Evolutionary conservation across 305 asterid species (phyloP), one percentile per base, ranked within the genome.

Genomic region (Fraxinus nigra): DNA sequence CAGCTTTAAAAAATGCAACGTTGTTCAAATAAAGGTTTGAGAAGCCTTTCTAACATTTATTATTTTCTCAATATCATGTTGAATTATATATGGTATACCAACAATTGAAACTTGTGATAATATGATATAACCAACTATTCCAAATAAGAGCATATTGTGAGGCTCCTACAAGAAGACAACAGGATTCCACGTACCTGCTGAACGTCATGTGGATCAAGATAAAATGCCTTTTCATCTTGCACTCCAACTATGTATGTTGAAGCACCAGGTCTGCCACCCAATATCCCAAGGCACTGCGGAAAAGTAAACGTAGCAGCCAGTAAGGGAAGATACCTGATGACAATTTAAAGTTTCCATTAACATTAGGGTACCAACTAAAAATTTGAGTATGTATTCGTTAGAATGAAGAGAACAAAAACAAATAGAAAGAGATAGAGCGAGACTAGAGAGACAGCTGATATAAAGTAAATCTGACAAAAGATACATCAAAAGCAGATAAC

Each of bases 181-280:
- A 46, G 56, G 56, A 82, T 78, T 75, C 78, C 69, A 80, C 10
- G 70, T 84, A 96, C 99, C 92, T 84, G 99, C 85, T 96, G 99
- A 88, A 91, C 98, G 80, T 94, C 99, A 83, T 96, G 99, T 5
- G 99, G 99, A 82, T 96, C 99, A 77, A 96, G 93, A 90, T 94
- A 96, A 85, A 90, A 91, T 77, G 98, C 98, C 26, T 90, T 93
- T 9, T 93, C 97, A 86, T 94, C 98, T 88, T 96, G 99, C 91
- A 96, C 90, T 20, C 99, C 99, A 80, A 94, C 84, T 79, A 96
- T 87, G 86, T 96, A 96, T 16, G 99, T 96, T 24, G 99, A 96
- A 28, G 92, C 97, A 85, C 99, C 98, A 81, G 98, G 98, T 84
- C 92, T 91, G 78, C 99, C 99, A 18, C 99, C 99, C 89, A 94